These are phyloP conservation scores for Trichoderma sp. DNA, from an alignment of 2,329 filamentous ascomycete species.

Conservation along the genomic window DNA sequence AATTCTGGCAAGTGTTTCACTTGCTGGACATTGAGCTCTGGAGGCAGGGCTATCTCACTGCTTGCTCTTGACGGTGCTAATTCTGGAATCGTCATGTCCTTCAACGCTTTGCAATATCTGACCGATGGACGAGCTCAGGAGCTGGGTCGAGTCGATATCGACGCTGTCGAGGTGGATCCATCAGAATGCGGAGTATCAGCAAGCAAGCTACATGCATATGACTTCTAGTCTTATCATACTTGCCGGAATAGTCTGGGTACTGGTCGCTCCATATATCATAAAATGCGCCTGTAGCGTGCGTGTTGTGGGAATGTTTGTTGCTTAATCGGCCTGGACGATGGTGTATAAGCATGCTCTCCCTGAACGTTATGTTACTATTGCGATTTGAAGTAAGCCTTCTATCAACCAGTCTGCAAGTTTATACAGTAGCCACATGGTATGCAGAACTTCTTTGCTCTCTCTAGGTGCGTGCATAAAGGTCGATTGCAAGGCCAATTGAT, in stretches of 20 bases:
- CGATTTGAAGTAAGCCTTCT: background rate
- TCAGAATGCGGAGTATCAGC: background rate
- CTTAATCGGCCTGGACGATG: background rate
- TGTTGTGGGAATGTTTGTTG: background rate
- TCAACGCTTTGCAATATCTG: conserved; percentile 2
- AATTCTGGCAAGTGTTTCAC: background rate
- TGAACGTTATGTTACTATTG: background rate
- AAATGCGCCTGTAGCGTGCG: background rate
- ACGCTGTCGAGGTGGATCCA: conserved; percentile 7
- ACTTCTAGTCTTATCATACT: background rate
- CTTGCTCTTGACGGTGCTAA: background rate
- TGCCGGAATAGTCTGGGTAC: background rate
- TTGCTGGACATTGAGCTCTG: conserved; percentile 8
- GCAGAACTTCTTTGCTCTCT: too few species aligned
- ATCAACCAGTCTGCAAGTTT: background rate
- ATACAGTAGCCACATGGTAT: too few species aligned
- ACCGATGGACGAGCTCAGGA: conserved; percentile 3
- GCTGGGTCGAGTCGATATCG: background rate
- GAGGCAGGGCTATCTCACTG: background rate
- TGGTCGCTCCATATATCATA: background rate
- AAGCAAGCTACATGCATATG: background rate
- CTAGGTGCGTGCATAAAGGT: too few species aligned
- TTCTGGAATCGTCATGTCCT: conserved; percentile 2
- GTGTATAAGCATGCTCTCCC: background rate
- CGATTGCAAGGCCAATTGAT: too few species aligned